Base-by-base conservation (phyloP, 2,329 filamentous ascomycete species). In the Colletotrichum shisoi region DNA sequence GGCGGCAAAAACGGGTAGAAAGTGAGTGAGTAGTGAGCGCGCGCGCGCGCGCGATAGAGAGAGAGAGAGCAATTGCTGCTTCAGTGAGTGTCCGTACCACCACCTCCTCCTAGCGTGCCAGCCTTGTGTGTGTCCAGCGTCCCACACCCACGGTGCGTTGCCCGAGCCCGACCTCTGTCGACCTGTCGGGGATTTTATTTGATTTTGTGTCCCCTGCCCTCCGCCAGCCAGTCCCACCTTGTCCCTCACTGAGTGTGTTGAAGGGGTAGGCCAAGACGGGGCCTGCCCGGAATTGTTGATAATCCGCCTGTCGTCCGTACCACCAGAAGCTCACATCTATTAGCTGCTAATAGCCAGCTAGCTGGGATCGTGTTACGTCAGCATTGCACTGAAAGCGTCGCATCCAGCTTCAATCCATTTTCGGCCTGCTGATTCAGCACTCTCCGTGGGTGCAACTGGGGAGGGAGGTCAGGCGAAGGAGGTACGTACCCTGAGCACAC, bases 231-330 rank as follows among this genome's bases (percentile, higher is more conserved):
- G 83, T 34, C 97, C 74, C 17, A 97, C 80, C 5, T n/a, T 48
- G 45, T 21, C 45, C 27, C 13, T 34, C 31, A 34, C 27, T 31
- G 27, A 8, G 27, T 31, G 31, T 48, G 45, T 94, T 81, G 57
- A 97, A 84, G 72, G 88, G 88, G 82, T 98, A 97, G 27, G 3
- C 91, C 91, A 24, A 97, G 79, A 5, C 94, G 81, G n/a, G n/a
- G 84, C 82, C 77, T 97, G 93, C 12, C 5, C 45, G 45, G 45
- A 12, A 4, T 4, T 6, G 2, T 2, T 3, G n/a, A 48, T 48
- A 21, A 48, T 48, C 45, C 45, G 45, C 2, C 8, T 34, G 2
- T 34, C 31, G 8, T 34, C 31, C 9, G 31, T 34, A 34, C 8
- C 31, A 8, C 31, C 31, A 34, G 31, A 34, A 34, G 31, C 8